Evolutionary conservation across 116 monocot species (phyloP).

Genomic region (Thalassia testudinum): DNA sequence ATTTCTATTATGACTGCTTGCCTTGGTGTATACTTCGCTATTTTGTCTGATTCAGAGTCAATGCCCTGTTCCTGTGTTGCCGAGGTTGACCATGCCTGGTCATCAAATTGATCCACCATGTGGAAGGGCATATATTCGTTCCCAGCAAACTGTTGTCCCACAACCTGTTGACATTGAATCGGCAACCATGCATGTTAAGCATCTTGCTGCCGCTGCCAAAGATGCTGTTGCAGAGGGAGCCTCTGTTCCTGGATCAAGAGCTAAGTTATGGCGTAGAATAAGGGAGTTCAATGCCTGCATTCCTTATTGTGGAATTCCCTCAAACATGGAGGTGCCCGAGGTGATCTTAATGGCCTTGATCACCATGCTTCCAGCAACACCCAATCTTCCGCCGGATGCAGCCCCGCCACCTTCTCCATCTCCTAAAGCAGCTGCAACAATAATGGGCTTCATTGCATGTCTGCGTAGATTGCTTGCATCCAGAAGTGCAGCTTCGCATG

Average conservation of each 20-base stretch:
- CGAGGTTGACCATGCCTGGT: conserved; percentile 96
- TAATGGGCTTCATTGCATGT: conserved; percentile 92
- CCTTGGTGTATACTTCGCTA: background rate
- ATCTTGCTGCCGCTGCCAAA: conserved; percentile 87
- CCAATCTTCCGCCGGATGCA: conserved; percentile 88
- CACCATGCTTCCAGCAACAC: conserved; percentile 89
- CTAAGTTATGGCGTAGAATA: conserved; percentile 94
- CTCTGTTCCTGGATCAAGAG: conserved; percentile 86
- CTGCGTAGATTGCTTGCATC: conserved; percentile 84
- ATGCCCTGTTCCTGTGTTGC: conserved; percentile 77
- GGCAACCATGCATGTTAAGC: conserved; percentile 80
- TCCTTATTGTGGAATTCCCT: conserved; percentile 75
- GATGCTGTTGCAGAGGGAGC: conserved; percentile 96
- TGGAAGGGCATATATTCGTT: conserved; percentile 45
- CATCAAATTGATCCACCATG: conserved; percentile 96
- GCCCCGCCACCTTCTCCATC: conserved; percentile 94
- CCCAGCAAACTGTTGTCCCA: conserved; percentile 20
- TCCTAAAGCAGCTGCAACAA: conserved; percentile 94
- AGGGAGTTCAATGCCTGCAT: conserved; percentile 97
- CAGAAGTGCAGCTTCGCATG: conserved; percentile 90
- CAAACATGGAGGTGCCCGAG: conserved; percentile 80
- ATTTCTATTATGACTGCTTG: too few species aligned
- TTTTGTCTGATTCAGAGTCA: conserved; percentile 45
- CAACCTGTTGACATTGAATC: conserved; percentile 51
- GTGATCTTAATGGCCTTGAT: conserved; percentile 97